Base-by-base conservation (phyloP, 352 stramenopile genomes). In the Phytophthora ramorum region DNA sequence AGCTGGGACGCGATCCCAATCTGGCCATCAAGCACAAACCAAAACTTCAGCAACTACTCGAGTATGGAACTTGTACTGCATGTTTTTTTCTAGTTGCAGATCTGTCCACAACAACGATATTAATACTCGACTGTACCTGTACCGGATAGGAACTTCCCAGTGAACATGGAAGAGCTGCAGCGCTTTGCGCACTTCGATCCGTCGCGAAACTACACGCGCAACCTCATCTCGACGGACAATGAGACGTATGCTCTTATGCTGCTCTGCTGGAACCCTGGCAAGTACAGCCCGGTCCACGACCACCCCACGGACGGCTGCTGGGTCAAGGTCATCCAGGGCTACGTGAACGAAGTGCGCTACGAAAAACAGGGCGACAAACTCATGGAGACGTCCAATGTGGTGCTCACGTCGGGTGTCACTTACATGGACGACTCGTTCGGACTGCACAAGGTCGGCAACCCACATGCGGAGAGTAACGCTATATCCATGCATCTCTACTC, bases 401-500 rank as follows among this genome's bases (percentile, higher is more conserved):
- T 81, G 26, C 65, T 91, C 57, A 89, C 73, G 7, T 70, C 78
- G 30, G 86, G 86, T n/a, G 87, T 93, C 35, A 91, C 81, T 0
- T 97, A 95, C 75, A 97, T 97, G 85, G 90, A 96, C 71, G 91
- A 98, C 78, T 90, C 80, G 40, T 81, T 96, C 12, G 93, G 92
- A 22, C 85, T 97, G 59, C 95, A 98, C 88, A 98, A 97, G 55
- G 83, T 98, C 13, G 90, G 87, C 22, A 95, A 96, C 63, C 81
- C 81, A 17, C 65, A 81, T 43, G 37, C 59, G 7, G 74, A 90
- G 51, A 59, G 79, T n/a, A 81, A 91, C 40, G 90, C 95, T n/a
- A 88, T 98, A 55, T 97, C 95, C 4, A 79, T 98, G 69, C 95
- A 98, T 66, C 64, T 98, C 1, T 98, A 98, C 66, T 82, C 85